These are phyloP conservation scores for Fusarium bactridioides DNA, from an alignment of 2,329 filamentous ascomycete species.

Conservation along the genomic window DNA sequence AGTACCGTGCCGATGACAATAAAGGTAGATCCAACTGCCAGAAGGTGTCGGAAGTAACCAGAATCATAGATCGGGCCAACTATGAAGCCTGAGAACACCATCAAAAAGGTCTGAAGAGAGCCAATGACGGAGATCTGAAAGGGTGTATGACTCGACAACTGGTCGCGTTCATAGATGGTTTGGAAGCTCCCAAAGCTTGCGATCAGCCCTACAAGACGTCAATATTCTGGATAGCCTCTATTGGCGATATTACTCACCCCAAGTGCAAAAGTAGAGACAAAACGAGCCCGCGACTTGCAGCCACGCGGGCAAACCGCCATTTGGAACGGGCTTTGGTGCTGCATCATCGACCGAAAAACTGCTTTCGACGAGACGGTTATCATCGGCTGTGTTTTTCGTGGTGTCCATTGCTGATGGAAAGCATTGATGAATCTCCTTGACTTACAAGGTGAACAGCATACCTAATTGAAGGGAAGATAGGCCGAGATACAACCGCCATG, in stretches of 20 bases:
- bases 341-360: background rate
- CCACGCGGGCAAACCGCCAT: slow-evolving; percentile 34
- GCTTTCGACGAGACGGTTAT: background rate
- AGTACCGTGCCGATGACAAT: slow-evolving; percentile 29
- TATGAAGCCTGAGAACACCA: slow-evolving; percentile 37
- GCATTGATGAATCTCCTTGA: background rate
- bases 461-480: background rate
- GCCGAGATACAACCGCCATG: background rate
- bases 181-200: slow-evolving; percentile 39
- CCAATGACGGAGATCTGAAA: slow-evolving; percentile 39
- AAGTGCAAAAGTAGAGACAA: slow-evolving; percentile 37
- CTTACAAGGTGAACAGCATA: background rate
- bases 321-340: background rate
- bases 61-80: slow-evolving; percentile 34
- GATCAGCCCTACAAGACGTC: slow-evolving; percentile 2
- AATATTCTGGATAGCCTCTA: too few species aligned
- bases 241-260: slow-evolving; percentile 14
- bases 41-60: slow-evolving; percentile 29
- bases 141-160: background rate
- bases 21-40: slow-evolving; percentile 19
- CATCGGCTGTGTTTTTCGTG: background rate
- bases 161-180: slow-evolving; percentile 34
- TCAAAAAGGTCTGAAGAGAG: slow-evolving; percentile 33
- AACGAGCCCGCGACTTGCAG: slow-evolving; percentile 34
- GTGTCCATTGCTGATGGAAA: background rate